phyloP scores from a whole-genome alignment of 2,329 filamentous ascomycete species.

The Capronia coronata region DNA sequence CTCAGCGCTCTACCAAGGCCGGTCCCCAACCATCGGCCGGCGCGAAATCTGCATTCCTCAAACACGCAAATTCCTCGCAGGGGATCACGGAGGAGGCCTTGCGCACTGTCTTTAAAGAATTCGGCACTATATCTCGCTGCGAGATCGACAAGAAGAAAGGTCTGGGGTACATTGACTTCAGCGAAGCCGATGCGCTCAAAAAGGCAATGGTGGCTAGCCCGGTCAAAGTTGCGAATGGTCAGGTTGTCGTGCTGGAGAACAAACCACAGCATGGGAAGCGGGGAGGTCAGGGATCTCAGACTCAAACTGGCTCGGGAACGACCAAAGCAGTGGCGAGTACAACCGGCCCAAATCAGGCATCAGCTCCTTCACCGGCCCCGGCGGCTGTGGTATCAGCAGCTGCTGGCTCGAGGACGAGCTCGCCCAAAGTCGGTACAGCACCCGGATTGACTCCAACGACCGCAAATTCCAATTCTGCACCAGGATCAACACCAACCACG shows the following conservation, averaged over 20 bases:
- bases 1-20: constrained; percentile 28
- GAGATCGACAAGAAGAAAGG: constrained; percentile 94
- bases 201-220: constrained; percentile 78
- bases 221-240: constrained; percentile 73
- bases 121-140: constrained; percentile 68
- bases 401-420: not conserved
- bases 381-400: no score
- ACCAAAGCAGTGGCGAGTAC: not conserved
- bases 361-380: not conserved
- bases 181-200: constrained; percentile 61
- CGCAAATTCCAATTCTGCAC: not conserved
- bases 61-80: constrained; percentile 81
- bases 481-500: not conserved
- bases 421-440: not conserved
- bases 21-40: constrained; percentile 37
- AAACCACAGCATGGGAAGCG: constrained; percentile 39
- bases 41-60: constrained; percentile 65
- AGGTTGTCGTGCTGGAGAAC: constrained; percentile 78
- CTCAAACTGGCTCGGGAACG: constrained; percentile 3
- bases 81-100: constrained; percentile 80
- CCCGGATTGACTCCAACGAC: not conserved
- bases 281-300: constrained; percentile 4
- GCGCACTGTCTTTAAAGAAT: constrained; percentile 64
- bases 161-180: constrained; percentile 88
- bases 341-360: not conserved